Percentiles rank a stretch among this genome's conserved stretches.
Conservation (phyloP, 129 eudicot genomes). For the Smallanthus sonchifolius region DNA sequence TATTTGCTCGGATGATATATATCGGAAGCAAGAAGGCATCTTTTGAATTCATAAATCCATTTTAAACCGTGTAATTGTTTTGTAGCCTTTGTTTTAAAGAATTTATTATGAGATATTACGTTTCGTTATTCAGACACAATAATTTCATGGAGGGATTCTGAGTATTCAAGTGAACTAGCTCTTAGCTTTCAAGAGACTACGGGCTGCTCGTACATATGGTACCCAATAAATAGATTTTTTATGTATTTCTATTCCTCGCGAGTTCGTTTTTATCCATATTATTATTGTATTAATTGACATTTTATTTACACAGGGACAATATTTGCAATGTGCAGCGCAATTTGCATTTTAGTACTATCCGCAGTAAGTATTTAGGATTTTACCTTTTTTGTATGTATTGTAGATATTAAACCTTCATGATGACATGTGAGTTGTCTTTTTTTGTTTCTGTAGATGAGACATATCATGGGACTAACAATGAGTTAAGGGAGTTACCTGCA, state of each 20-base stretch:
- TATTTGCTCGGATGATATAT: conserved; percentile 74
- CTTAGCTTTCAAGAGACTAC: conserved; percentile 89
- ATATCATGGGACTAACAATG: conserved; percentile 52
- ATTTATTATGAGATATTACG: background rate
- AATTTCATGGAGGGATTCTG: conserved; percentile 87
- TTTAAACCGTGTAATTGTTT: background rate
- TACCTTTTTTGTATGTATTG: background rate
- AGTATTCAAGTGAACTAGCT: conserved; percentile 78
- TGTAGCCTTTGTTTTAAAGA: background rate
- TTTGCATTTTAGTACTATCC: conserved; percentile 51
- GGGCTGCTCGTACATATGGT: conserved; percentile 87
- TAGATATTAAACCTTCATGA: background rate
- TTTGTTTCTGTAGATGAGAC: conserved; percentile 60
- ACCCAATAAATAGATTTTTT: conserved; percentile 14
- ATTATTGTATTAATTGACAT: background rate
- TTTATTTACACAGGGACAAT: conserved; percentile 56
- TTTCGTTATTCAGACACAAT: conserved; percentile 52
- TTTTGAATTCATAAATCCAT: background rate
- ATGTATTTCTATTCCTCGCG: background rate
- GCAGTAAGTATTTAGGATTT: conserved; percentile 23
- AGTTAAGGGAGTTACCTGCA: conserved; percentile 87
- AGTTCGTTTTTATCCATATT: background rate
- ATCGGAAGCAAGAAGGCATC: conserved; percentile 88
- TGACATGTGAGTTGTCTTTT: background rate
- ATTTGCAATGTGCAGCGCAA: conserved; percentile 64